Base-by-base conservation (phyloP, 495 filamentous ascomycete genomes). In the Endocarpon pusillum region DNA sequence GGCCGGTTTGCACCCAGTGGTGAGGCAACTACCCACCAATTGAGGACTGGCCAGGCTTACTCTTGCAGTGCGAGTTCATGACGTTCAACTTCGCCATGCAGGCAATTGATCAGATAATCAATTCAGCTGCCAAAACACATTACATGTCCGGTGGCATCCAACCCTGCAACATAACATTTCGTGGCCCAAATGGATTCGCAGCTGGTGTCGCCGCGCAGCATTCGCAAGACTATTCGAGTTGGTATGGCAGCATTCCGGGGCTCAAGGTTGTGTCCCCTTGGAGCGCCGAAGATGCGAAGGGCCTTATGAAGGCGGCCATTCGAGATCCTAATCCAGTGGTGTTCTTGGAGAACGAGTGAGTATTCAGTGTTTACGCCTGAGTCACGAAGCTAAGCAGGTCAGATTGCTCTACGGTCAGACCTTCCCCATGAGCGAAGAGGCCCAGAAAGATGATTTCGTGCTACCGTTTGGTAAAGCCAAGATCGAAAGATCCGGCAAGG, bases 21-120 rank as follows among this genome's bases (percentile, higher is more conserved):
- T 92, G 64, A 67, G 83, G 70, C 37, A 10, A 31, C n/a, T n/a
- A n/a, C n/a, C n/a, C 39, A 34, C 19, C 7, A 33, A 33, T 11
- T 21, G 20, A 15, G 7, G 23, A 27, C 20, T 30, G 12, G 24
- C 24, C 20, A 17, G 35, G 39, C 47, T 36, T 41, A 12, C 8
- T 21, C 32, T 30, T 37, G 4, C 52, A 92, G 83, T 92, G 83
- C 70, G 85, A 94, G 62, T 97, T 97, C 73, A 97, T 97, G 89
- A 97, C 89, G 46, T 97, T 93, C 81, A 97, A 97, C 70, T 97
- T 97, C 56, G 89, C 89, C 58, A 97, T 97, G 89, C 89, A 97
- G 66, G 78, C 89, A 43, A 97, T 97, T 58, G 89, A 97, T 60
- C 89, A 97, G 56, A 84, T 97, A 55, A 86, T 97, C 74, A 97